These are phyloP conservation scores for Aspergillus aculeatinus DNA, from an alignment of 2,329 filamentous ascomycete species.

Conservation along the genomic window DNA sequence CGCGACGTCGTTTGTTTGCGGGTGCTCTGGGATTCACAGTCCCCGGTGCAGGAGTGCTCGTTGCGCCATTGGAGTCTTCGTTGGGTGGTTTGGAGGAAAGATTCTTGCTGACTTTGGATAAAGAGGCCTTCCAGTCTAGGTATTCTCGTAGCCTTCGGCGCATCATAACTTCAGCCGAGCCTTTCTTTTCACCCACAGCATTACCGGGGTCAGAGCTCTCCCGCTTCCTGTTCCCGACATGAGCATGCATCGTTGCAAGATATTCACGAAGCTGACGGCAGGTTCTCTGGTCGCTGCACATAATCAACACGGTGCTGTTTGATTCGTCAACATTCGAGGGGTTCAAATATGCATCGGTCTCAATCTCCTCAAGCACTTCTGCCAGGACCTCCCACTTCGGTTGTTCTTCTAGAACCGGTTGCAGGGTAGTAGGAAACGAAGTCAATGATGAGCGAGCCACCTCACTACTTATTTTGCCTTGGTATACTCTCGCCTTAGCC, in stretches of 20 bases:
- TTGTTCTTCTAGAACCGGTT: constrained; percentile 85
- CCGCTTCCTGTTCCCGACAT: constrained; percentile 42
- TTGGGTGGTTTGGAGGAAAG: constrained; percentile 32
- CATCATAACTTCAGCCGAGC: constrained; percentile 86
- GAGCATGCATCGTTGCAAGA: constrained; percentile 83
- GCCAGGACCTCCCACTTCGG: constrained; percentile 89
- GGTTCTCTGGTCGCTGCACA: constrained; percentile 86
- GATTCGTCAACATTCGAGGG: constrained; percentile 74
- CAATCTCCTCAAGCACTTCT: constrained; percentile 92
- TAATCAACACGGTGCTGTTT: constrained; percentile 88
- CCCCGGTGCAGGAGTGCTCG: constrained; percentile 21
- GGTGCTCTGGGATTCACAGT: constrained; percentile 52
- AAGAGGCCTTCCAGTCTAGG: constrained; percentile 84
- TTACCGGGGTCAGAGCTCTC: constrained; percentile 49
- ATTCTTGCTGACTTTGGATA: constrained; percentile 71
- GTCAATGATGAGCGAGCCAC: constrained; percentile 49
- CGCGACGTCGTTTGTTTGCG: constrained; percentile 81
- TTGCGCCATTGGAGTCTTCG: constrained; percentile 23
- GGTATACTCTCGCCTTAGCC: constrained; percentile 83
- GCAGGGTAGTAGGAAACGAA: constrained; percentile 60
- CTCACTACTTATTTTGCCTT: constrained; percentile 65
- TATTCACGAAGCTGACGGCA: constrained; percentile 89
- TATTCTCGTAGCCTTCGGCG: constrained; percentile 82
- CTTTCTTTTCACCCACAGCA: constrained; percentile 57
- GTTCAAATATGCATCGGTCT: constrained; percentile 83